phyloP scores from a whole-genome alignment of 2,329 filamentous ascomycete genomes.

The Botrytis medusae region DNA sequence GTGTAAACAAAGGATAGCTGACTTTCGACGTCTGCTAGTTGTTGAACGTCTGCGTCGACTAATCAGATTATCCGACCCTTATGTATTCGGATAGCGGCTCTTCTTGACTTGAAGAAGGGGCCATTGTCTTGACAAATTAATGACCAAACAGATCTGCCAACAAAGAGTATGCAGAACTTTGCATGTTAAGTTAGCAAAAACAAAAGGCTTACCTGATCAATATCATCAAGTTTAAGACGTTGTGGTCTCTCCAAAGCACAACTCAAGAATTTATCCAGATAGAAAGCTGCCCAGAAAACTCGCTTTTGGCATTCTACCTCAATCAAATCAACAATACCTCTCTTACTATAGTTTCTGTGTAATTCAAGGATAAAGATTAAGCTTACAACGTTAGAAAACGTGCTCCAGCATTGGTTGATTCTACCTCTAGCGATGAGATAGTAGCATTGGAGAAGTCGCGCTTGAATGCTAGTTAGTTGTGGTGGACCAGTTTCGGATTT shows the following conservation, averaged over 20 bases:
- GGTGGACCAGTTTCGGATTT: conserved; percentile 39
- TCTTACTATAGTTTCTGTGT: conserved; percentile 30
- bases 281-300: conserved; percentile 65
- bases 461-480: conserved; percentile 42
- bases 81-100: not conserved
- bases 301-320: conserved; percentile 51
- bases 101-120: not conserved
- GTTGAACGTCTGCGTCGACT: too few relatives aligned
- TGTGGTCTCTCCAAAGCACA: conserved; percentile 8
- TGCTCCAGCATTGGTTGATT: conserved; percentile 41
- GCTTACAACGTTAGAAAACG: conserved; percentile 38
- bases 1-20: not conserved
- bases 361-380: conserved; percentile 40
- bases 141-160: not conserved
- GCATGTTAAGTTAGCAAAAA: not conserved
- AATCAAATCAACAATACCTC: conserved; percentile 40
- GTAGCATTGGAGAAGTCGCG: conserved; percentile 43
- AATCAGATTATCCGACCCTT: not conserved
- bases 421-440: conserved; percentile 40
- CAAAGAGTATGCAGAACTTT: not conserved
- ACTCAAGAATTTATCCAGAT: conserved; percentile 59
- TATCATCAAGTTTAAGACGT: not conserved
- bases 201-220: conserved; percentile 7
- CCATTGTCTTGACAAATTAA: not conserved
- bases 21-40: not conserved